These are phyloP conservation scores for Fusarium haematococcum DNA, from an alignment of 2,329 filamentous ascomycete genomes.

Conservation along the genomic window DNA sequence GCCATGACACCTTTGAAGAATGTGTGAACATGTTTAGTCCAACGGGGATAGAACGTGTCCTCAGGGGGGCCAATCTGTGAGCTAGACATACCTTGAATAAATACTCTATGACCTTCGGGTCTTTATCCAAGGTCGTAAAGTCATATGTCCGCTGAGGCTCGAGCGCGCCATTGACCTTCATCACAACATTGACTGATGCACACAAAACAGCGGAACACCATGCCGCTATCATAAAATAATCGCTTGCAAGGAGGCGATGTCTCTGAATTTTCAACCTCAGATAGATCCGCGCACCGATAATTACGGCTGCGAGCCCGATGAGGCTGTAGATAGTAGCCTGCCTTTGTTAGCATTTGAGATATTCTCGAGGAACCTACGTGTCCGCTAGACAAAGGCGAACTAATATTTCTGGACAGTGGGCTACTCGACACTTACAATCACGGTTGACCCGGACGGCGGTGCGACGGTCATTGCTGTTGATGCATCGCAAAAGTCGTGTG, in stretches of 20 bases:
- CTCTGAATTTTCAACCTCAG: conserved; percentile 21
- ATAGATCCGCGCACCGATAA: conserved; percentile 20
- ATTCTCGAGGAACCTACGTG: too few species aligned
- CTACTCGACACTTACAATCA: not conserved
- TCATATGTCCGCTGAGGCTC: conserved; percentile 24
- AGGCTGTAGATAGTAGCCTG: conserved; percentile 21
- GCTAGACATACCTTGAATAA: conserved; percentile 26
- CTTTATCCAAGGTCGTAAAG: conserved; percentile 13
- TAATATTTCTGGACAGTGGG: not conserved
- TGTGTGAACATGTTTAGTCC: not conserved
- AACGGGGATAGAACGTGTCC: too few species aligned
- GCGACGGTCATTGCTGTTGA: not conserved
- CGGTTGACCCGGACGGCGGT: not conserved
- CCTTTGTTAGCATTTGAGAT: not conserved
- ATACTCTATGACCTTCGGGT: conserved; percentile 18
- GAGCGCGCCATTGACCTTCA: conserved; percentile 16
- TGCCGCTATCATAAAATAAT: conserved; percentile 24
- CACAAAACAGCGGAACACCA: conserved; percentile 21
- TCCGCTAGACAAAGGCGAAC: not conserved
- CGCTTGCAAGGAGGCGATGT: conserved; percentile 12
- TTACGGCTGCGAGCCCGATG: conserved; percentile 4
- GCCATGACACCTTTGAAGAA: conserved; percentile 27
- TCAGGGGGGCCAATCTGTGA: not conserved
- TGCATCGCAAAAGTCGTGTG: not conserved
- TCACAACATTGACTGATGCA: conserved; percentile 20